Conservation (phyloP, 176 grass and related monocot species). For the Oropetium thomaeum region DNA sequence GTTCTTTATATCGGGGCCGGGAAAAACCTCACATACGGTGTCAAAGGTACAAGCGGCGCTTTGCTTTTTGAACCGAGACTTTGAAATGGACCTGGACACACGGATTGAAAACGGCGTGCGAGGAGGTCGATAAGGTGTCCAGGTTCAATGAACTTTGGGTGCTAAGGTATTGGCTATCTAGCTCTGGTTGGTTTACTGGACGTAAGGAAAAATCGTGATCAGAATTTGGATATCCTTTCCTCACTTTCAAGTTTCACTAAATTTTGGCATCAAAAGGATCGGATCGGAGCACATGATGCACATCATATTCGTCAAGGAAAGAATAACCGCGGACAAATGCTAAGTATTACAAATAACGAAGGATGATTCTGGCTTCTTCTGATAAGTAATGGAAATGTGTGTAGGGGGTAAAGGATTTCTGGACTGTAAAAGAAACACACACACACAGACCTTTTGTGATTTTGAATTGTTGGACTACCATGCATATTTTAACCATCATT, state of each 20-base stretch:
- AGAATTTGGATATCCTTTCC: background rate
- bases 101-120: background rate
- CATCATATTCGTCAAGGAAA: background rate
- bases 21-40: background rate
- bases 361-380: too few species aligned
- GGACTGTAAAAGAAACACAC: background rate
- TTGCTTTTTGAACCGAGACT: background rate
- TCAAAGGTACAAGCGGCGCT: background rate
- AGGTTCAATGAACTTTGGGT: background rate
- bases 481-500: too few species aligned
- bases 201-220: background rate
- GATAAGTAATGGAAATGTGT: too few species aligned
- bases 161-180: too few species aligned
- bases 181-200: background rate
- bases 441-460: background rate
- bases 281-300: too few species aligned
- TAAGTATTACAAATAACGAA: background rate
- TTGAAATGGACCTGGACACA: slow-evolving; percentile 38
- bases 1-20: background rate
- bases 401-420: background rate
- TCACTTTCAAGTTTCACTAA: background rate
- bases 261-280: background rate
- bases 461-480: background rate
- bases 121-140: background rate
- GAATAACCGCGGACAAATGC: background rate